phyloP scores from a whole-genome alignment of 257 asterid species.

The Dorcoceras hygrometricum region DNA sequence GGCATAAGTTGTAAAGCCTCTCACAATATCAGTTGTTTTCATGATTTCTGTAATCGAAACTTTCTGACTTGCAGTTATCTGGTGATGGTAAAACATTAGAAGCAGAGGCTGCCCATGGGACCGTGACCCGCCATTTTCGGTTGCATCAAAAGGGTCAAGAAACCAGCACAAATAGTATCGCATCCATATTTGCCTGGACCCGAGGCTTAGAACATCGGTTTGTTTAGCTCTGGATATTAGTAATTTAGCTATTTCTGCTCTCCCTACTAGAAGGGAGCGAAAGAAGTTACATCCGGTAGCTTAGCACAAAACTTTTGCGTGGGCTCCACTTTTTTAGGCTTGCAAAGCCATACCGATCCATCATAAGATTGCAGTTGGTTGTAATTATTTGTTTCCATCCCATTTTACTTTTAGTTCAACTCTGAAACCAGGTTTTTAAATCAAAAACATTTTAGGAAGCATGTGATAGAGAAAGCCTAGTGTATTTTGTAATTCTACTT shows the following conservation, averaged over 20 bases:
- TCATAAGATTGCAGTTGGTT: slow-evolving; percentile 8
- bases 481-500: no score
- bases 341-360: background rate
- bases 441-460: background rate
- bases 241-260: no score
- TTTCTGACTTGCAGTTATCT: slow-evolving; percentile 52
- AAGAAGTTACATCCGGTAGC: no score
- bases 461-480: background rate
- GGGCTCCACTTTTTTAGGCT: background rate
- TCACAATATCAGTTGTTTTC: slow-evolving; percentile 9
- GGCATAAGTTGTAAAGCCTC: background rate
- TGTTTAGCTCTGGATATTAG: slow-evolving; percentile 20
- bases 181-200: slow-evolving; percentile 96
- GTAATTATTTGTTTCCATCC: slow-evolving; percentile 10
- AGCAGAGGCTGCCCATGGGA: slow-evolving; percentile 99
- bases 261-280: no score
- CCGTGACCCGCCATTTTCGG: slow-evolving; percentile 89
- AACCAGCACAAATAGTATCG: slow-evolving; percentile 92
- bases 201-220: slow-evolving; percentile 84
- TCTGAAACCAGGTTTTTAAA: background rate
- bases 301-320: no score
- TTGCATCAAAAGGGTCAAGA: slow-evolving; percentile 88
- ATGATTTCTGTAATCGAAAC: background rate
- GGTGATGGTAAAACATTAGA: slow-evolving; percentile 93
- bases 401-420: background rate